Evolutionary conservation across 768 basidiomycete species (phyloP).

Genomic region (Auricularia sp.): DNA sequence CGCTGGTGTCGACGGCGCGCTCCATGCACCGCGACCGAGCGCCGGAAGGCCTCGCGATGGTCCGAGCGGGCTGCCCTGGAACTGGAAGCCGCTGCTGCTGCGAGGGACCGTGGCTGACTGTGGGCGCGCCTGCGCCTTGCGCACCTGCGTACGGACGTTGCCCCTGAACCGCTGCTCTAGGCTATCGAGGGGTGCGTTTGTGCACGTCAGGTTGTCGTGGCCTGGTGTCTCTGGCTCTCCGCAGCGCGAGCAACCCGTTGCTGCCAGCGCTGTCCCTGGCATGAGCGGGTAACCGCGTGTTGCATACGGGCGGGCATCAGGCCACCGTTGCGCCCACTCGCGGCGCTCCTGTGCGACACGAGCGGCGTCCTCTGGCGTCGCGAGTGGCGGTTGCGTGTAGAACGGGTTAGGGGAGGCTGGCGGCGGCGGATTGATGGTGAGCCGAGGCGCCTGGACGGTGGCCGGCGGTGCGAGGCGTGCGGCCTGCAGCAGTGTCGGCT

Average conservation of each 20-base stretch:
- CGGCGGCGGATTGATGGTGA: neutral
- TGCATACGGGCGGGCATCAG: neutral
- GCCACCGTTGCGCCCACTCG: neutral
- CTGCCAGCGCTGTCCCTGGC: neutral
- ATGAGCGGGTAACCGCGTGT: neutral
- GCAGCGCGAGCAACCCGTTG: neutral
- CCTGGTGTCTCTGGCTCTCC: neutral
- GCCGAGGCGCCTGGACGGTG: neutral
- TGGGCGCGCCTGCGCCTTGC: neutral
- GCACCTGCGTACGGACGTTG: neutral
- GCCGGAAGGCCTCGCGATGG: neutral
- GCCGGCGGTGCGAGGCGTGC: too few relatives aligned
- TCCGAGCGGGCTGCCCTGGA: neutral
- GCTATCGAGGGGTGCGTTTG: neutral
- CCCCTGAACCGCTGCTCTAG: neutral
- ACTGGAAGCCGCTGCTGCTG: neutral
- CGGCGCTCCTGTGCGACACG: neutral
- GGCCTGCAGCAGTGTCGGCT: too few relatives aligned
- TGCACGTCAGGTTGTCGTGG: neutral
- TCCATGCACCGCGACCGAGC: neutral
- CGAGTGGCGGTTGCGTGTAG: neutral
- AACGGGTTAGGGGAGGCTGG: neutral
- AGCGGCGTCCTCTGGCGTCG: neutral
- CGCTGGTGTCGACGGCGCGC: neutral
- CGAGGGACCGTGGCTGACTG: neutral